These are phyloP conservation scores for Porosira glacialis DNA, from an alignment of 352 stramenopile species.

Conservation along the genomic window DNA sequence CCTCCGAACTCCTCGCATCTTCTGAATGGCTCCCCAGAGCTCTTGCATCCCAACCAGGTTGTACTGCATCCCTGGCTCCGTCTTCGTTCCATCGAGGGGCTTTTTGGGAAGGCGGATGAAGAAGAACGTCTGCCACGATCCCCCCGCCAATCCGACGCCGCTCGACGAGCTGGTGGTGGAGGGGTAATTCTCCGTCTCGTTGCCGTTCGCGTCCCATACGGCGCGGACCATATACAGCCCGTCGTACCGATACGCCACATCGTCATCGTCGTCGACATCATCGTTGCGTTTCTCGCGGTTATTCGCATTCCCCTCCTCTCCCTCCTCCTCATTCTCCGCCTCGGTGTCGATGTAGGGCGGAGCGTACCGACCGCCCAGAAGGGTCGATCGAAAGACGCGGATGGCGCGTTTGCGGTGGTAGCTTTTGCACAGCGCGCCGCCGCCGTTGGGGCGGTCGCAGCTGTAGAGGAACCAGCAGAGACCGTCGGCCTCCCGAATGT, in stretches of 20 bases:
- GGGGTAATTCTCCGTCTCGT: conserved; percentile 52
- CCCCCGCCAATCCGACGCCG: conserved; percentile 19
- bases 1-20: conserved; percentile 42
- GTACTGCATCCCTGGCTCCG: conserved; percentile 48
- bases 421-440: conserved; percentile 42
- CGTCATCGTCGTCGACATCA: conserved; percentile 37
- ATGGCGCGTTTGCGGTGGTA: conserved; percentile 56
- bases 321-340: no score
- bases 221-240: conserved; percentile 57
- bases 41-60: conserved; percentile 55
- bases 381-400: conserved; percentile 51
- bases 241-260: conserved; percentile 57
- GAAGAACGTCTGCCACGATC: conserved; percentile 58
- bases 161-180: no score
- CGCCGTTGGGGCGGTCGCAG: conserved; percentile 48
- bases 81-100: conserved; percentile 38
- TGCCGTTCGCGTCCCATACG: conserved; percentile 52
- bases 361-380: conserved; percentile 19
- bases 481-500: conserved; percentile 53
- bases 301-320: no score
- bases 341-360: conserved; percentile 35
- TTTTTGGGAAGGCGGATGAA: conserved; percentile 52
- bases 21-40: conserved; percentile 54
- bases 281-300: no score
- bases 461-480: conserved; percentile 50